Evolutionary conservation across 306 rosid species (phyloP).

Genomic region (Castanospermum australe): DNA sequence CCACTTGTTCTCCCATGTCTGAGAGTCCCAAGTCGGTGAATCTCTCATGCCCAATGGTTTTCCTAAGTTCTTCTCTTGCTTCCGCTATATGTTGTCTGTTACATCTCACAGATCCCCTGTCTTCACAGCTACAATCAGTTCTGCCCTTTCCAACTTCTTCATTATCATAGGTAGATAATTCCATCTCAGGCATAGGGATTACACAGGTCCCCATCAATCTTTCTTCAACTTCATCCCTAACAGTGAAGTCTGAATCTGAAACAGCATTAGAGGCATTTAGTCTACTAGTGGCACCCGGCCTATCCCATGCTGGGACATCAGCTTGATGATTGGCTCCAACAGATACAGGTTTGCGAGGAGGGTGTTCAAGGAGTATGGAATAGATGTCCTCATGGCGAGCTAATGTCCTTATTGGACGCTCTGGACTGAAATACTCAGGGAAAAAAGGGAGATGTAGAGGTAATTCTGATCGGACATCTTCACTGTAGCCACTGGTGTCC

Average conservation of each 20-base stretch:
- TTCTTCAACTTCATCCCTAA: constrained; percentile 30
- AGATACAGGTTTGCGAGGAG: constrained; percentile 49
- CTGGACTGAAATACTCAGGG: constrained; percentile 58
- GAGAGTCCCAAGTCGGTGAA: constrained; percentile 55
- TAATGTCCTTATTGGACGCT: constrained; percentile 56
- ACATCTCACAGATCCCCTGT: constrained; percentile 49
- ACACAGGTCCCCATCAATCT: constrained; percentile 51
- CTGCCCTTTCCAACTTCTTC: constrained; percentile 49
- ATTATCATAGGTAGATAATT: background rate
- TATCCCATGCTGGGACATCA: constrained; percentile 44
- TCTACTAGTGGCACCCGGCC: background rate
- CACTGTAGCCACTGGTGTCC: constrained; percentile 39
- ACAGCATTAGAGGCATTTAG: background rate
- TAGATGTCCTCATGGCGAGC: constrained; percentile 48
- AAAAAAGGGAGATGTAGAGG: constrained; percentile 47
- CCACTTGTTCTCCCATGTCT: constrained; percentile 81
- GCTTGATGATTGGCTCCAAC: constrained; percentile 65
- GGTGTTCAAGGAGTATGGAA: constrained; percentile 43
- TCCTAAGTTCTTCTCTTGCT: constrained; percentile 49
- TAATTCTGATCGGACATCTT: constrained; percentile 36
- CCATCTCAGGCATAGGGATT: constrained; percentile 50
- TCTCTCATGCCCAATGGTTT: constrained; percentile 43
- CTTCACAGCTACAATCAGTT: constrained; percentile 55
- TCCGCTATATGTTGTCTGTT: constrained; percentile 51
- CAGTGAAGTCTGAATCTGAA: constrained; percentile 17